Base-by-base conservation (phyloP, 1,284 basidiomycete species). In the Austroboletus niveus region DNA sequence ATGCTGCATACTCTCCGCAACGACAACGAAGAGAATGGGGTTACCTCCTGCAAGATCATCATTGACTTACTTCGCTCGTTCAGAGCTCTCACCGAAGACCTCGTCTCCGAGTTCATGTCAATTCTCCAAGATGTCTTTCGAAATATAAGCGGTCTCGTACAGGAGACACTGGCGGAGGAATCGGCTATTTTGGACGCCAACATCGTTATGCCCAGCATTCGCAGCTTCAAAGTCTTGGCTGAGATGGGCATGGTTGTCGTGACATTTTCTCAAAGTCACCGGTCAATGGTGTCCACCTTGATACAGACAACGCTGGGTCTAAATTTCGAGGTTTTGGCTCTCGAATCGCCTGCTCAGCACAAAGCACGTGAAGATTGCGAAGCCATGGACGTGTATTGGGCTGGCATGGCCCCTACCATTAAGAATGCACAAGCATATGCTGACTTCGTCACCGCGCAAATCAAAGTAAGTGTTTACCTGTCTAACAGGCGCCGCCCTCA, bases 11-110 rank as follows among this genome's bases (percentile, higher is more conserved):
- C 95, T 40, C 78, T 99, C 40, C 87, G 89, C 45, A 77, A 85
- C 57, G 98, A 99, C 75, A 98, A 97, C 66, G 97, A 99, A 72
- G 97, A 99, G 65, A 97, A 95, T 64, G 97, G 91, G 2, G 81
- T 89, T 31, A 80, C 89, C 3, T 92, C 89, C 50, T 92, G 96
- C 79, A 99, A 99, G 73, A 89, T 89, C 53, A 82, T 97, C 62
- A 87, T 94, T 55, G 97, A 99, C 70, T 70, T 88, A 30, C 75
- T 84, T 56, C 84, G 89, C 42, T 77, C 77, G 22, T 85, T 84
- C 62, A 78, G 87, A 65, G 74, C 81, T n/a, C 75, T 91, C 50
- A 83, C 87, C 10, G 93, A 94, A 60, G 85, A 91, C 7, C 80
- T 86, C 51, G 80, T 94, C 39, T 74, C 82, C 54, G 89, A 93